These are phyloP conservation scores for Discostella pseudostelligera DNA, from an alignment of 108 stramenopile genomes.

Conservation along the genomic window DNA sequence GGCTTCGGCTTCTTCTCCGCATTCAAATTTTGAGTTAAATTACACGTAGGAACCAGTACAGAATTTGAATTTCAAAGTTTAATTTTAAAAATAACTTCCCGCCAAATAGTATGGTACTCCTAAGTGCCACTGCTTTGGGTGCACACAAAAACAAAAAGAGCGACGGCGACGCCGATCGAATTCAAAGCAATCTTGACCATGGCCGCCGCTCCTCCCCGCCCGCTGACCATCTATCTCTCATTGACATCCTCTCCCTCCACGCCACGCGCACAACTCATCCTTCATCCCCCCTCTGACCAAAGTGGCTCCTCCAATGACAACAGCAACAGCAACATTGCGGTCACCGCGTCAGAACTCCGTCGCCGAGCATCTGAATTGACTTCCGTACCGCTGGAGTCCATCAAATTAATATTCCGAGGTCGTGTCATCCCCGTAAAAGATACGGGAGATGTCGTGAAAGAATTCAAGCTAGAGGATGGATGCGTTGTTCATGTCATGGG, in stretches of 20 bases:
- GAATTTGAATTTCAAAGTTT: too few species aligned
- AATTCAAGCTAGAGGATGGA: slow-evolving; percentile 75
- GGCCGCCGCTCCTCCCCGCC: not conserved
- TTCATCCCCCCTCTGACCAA: not conserved
- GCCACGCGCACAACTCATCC: slow-evolving; percentile 28
- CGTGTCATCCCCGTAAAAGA: slow-evolving; percentile 66
- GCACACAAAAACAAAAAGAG: not conserved
- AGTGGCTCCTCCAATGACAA: too few species aligned
- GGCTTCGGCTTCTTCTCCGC: too few species aligned
- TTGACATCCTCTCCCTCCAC: slow-evolving; percentile 46
- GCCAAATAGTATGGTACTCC: too few species aligned
- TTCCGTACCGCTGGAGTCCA: slow-evolving; percentile 57
- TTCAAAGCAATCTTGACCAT: too few species aligned
- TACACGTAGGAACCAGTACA: too few species aligned
- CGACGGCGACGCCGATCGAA: not conserved
- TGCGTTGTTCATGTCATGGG: slow-evolving; percentile 89
- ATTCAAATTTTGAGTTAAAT: too few species aligned
- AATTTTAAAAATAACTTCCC: too few species aligned
- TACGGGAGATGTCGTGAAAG: slow-evolving; percentile 42
- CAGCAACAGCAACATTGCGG: not conserved
- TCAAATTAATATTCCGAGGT: slow-evolving; percentile 81
- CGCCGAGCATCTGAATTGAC: slow-evolving; percentile 51
- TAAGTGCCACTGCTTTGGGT: too few species aligned
- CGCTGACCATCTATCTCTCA: slow-evolving; percentile 31
- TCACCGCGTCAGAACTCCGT: slow-evolving; percentile 52